phyloP scores from a whole-genome alignment of 2,329 filamentous ascomycete species.

The Aureobasidium sp. region DNA sequence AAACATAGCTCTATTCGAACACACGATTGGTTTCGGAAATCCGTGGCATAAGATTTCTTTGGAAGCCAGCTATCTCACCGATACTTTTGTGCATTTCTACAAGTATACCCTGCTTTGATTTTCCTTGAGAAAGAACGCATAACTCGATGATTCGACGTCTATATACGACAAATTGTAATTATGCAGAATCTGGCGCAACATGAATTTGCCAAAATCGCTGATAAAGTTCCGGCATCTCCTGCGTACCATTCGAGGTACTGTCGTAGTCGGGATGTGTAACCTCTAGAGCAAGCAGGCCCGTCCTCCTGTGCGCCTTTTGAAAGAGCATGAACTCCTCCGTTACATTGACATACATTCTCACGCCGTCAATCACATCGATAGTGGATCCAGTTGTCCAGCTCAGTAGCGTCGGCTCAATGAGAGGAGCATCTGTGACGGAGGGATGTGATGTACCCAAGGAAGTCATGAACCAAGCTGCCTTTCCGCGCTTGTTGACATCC shows the following conservation, averaged over 20 bases:
- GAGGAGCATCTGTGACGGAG: conserved; percentile 58
- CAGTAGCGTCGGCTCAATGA: conserved; percentile 56
- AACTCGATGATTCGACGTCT: neutral
- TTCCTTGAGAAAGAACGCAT: too few relatives aligned
- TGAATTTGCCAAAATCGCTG: conserved; percentile 39
- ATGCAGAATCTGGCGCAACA: conserved; percentile 28
- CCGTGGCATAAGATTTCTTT: too few relatives aligned
- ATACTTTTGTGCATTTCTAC: too few relatives aligned
- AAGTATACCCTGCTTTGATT: too few relatives aligned
- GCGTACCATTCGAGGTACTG: conserved; percentile 7
- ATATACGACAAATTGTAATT: neutral
- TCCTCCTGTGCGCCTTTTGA: conserved; percentile 35
- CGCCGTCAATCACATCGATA: conserved; percentile 49
- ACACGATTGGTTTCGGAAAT: too few relatives aligned
- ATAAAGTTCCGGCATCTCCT: conserved; percentile 21
- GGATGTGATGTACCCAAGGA: conserved; percentile 44
- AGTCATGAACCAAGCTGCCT: conserved; percentile 39
- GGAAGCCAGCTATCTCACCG: too few relatives aligned
- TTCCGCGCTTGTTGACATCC: conserved; percentile 36
- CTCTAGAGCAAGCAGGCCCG: conserved; percentile 45
- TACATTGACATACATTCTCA: conserved; percentile 55
- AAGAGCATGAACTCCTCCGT: conserved; percentile 53
- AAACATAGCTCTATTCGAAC: too few relatives aligned
- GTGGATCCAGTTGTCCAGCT: conserved; percentile 55
- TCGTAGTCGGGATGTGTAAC: conserved; percentile 36